Percentiles rank a stretch among this genome's conserved stretches.
Evolutionary conservation across 768 basidiomycete species (phyloP).

Genomic region (Calocera cornea): DNA sequence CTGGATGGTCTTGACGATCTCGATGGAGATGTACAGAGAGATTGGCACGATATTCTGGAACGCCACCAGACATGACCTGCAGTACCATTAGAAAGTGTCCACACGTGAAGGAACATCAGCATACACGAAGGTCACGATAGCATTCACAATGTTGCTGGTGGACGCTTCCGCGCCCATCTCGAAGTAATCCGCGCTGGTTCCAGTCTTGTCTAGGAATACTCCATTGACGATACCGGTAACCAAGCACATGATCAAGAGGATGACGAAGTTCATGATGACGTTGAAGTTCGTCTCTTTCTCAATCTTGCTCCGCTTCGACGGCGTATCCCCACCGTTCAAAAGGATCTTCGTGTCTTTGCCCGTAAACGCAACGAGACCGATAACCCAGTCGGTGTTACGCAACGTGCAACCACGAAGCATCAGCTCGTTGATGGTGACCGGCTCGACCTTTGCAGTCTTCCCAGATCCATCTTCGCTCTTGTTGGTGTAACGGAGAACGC

Average conservation of each 20-base stretch:
- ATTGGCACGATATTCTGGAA: slow-evolving; percentile 98
- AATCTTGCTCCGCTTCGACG: slow-evolving; percentile 94
- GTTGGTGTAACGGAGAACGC: slow-evolving; percentile 56
- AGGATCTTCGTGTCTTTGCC: slow-evolving; percentile 84
- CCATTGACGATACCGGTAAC: slow-evolving; percentile 67
- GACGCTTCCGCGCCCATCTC: slow-evolving; percentile 56
- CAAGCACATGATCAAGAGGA: slow-evolving; percentile 65
- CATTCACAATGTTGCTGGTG: slow-evolving; percentile 48
- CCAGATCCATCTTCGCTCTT: slow-evolving; percentile 48
- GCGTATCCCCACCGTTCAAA: slow-evolving; percentile 83
- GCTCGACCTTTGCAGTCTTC: slow-evolving; percentile 22
- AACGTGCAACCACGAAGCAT: slow-evolving; percentile 82
- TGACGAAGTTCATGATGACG: slow-evolving; percentile 80
- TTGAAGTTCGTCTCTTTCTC: slow-evolving; percentile 98
- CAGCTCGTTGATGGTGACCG: slow-evolving; percentile 77
- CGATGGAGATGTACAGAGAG: slow-evolving; percentile 92
- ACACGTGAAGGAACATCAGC: slow-evolving; percentile 22
- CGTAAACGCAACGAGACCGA: slow-evolving; percentile 88
- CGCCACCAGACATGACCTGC: slow-evolving; percentile 79
- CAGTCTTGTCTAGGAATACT: slow-evolving; percentile 41
- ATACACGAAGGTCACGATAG: slow-evolving; percentile 81
- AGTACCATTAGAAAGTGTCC: not conserved
- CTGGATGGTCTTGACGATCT: slow-evolving; percentile 95
- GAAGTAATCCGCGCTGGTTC: slow-evolving; percentile 59
- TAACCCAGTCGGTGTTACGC: slow-evolving; percentile 83